phyloP scores from a whole-genome alignment of 2,329 filamentous ascomycete species.

The Amauroascus verrucosus region DNA sequence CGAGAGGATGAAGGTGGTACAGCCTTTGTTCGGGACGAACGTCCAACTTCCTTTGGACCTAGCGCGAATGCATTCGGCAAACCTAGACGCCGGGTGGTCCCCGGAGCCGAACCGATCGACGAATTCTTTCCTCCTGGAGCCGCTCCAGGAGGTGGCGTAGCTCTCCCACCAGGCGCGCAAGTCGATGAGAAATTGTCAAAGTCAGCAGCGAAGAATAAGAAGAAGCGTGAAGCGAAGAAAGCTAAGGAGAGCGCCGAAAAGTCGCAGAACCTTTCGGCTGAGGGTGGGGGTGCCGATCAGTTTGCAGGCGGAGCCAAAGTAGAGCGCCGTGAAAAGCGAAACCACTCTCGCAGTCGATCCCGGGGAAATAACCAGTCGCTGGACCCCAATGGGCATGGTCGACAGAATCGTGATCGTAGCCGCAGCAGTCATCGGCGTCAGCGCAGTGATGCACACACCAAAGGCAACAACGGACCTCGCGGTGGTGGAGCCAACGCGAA shows the following conservation, averaged over 20 bases:
- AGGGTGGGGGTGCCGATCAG: conserved; percentile 22
- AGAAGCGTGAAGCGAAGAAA: conserved; percentile 93
- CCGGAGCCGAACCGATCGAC: conserved; percentile 68
- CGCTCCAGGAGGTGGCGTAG: conserved; percentile 55
- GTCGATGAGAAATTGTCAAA: conserved; percentile 68
- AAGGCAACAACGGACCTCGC: conserved; percentile 11
- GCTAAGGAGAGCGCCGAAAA: conserved; percentile 63
- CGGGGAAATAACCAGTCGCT: conserved; percentile 34
- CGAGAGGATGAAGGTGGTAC: conserved; percentile 93
- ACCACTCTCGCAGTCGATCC: conserved; percentile 47
- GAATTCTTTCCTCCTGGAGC: conserved; percentile 57
- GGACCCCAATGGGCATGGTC: conserved; percentile 20
- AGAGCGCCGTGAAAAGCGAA: conserved; percentile 46
- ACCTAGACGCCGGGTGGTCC: conserved; percentile 64
- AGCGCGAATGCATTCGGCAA: conserved; percentile 68
- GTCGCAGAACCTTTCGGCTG: conserved; percentile 30
- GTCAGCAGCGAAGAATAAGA: conserved; percentile 90
- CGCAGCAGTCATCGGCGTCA: conserved; percentile 23
- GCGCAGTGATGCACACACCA: conserved; percentile 18
- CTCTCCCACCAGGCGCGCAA: conserved; percentile 54
- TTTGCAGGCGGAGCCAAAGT: conserved; percentile 40
- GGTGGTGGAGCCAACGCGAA: conserved; percentile 1
- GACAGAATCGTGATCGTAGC: conserved; percentile 24
- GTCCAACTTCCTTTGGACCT: conserved; percentile 43
- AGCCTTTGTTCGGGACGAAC: conserved; percentile 71